Evolutionary conservation across 306 rosid species (phyloP), one percentile per base, ranked within the genome.

Genomic region (Sindora glabra): DNA sequence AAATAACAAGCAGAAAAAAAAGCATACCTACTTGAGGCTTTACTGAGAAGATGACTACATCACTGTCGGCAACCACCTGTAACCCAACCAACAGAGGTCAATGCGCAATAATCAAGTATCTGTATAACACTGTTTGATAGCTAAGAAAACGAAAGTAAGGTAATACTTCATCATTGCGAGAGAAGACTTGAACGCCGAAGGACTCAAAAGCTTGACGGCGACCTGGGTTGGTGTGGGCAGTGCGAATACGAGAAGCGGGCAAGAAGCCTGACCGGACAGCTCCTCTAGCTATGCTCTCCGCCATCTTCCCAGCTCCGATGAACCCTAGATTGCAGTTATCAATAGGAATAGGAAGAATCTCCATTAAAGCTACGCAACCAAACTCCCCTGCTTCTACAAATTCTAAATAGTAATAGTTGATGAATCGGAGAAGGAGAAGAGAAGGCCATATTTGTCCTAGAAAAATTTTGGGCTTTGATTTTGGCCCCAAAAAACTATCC

Each of bases 241-340:
- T 84, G 12, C 60, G 17, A 61, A 94, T 94, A 26, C 95, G 90
- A 64, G 86, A 84, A 26, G 99, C 59, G 3, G 94, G 81, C 39
- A 94, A 53, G 52, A 89, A 49, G 37, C 95, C 89, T 10, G 95
- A 89, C n/a, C 40, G 69, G 48, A 77, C 79, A 36, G 84, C 86
- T 15, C 99, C 97, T 49, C 74, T 69, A 47, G 95, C 89, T 17
- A 89, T 82, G 70, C 86, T 86, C 77, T 94, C 99, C 10, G 99
- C 99, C 99, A 94, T 84, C 81, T 89, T 94, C 3, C 99, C 99
- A 2, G 97, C 97, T 73, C 95, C 99, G 75, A 94, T 75, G 59
- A 94, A 89, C 17, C 99, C 99, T 6, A 89, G 61, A 42, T 73
- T 88, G 73, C 77, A 86, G 21, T 77, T 68, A 24, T 86, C 89